phyloP scores from a whole-genome alignment of 768 basidiomycete species.

The Phallus indusiatus region DNA sequence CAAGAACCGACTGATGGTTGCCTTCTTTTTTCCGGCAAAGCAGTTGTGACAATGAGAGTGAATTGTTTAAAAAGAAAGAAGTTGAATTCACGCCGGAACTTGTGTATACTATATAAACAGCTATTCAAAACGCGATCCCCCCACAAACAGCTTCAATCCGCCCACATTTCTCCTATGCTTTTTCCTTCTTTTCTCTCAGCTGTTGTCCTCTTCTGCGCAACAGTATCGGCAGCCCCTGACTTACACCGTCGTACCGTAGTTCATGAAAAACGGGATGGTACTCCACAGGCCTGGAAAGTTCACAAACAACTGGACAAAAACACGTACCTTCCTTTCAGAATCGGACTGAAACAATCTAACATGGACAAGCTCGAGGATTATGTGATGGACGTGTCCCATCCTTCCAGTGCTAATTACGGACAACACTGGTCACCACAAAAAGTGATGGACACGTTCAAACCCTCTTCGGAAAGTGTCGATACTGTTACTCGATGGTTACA shows the following conservation, averaged over 20 bases:
- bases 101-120: too few species aligned
- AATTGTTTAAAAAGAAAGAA: too few species aligned
- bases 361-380: constrained; percentile 21
- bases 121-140: too few species aligned
- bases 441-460: constrained; percentile 24
- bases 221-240: neutral
- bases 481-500: constrained; percentile 25
- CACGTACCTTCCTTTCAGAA: constrained; percentile 21
- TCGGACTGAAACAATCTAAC: constrained; percentile 25
- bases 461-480: constrained; percentile 18
- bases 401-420: constrained; percentile 25
- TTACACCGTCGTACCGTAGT: constrained; percentile 12
- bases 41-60: too few species aligned
- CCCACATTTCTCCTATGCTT: neutral
- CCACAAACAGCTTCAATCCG: neutral
- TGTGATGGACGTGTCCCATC: constrained; percentile 28
- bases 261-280: constrained; percentile 29
- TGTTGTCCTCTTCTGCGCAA: neutral
- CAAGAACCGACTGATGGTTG: too few species aligned
- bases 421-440: constrained; percentile 26
- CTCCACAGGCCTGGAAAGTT: constrained; percentile 16
- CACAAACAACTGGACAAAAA: neutral
- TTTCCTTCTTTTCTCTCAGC: neutral
- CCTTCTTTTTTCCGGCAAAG: too few species aligned
- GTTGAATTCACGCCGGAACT: too few species aligned